Percentiles rank a stretch among this genome's conserved stretches.
These are phyloP conservation scores for Boletellus ananiceps DNA, from an alignment of 768 basidiomycete genomes.

Conservation along the genomic window DNA sequence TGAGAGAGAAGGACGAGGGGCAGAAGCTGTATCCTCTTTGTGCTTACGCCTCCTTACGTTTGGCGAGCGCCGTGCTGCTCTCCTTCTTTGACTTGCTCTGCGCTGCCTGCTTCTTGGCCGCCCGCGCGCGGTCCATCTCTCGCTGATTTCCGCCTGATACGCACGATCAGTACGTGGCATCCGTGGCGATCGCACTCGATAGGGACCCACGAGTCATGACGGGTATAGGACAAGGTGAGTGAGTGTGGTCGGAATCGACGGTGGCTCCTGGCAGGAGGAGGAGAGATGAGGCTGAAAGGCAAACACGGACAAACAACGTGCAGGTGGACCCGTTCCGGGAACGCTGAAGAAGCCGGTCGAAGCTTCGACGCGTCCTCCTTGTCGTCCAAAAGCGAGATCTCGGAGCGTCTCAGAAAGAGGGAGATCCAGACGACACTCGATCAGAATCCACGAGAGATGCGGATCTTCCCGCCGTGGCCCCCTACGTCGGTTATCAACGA, in stretches of 20 bases:
- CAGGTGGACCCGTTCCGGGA: not conserved
- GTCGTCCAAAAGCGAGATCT: conserved; percentile 16
- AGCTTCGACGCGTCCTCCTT: not conserved
- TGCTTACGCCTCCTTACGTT: conserved; percentile 75
- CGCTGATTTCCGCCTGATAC: conserved; percentile 75
- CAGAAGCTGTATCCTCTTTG: conserved; percentile 5
- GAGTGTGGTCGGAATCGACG: conserved; percentile 9
- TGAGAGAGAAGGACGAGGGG: conserved; percentile 22
- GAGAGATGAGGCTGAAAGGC: not conserved
- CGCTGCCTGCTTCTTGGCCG: conserved; percentile 64
- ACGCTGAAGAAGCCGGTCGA: conserved; percentile 2
- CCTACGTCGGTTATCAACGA: conserved; percentile 6
- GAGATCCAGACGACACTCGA: not conserved
- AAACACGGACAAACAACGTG: conserved; percentile 27
- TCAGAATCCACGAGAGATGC: conserved; percentile 4
- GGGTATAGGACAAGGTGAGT: not conserved
- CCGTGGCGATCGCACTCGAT: not conserved
- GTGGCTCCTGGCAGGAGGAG: not conserved
- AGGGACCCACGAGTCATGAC: conserved; percentile 53
- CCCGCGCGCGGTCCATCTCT: conserved; percentile 66
- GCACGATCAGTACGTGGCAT: not conserved
- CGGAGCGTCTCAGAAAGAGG: not conserved
- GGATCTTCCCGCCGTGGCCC: conserved; percentile 13
- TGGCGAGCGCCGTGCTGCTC: conserved; percentile 54
- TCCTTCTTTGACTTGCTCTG: conserved; percentile 64